Evolutionary conservation across 495 filamentous ascomycete genomes (phyloP).

Genomic region (Aspergillus mulundensis): DNA sequence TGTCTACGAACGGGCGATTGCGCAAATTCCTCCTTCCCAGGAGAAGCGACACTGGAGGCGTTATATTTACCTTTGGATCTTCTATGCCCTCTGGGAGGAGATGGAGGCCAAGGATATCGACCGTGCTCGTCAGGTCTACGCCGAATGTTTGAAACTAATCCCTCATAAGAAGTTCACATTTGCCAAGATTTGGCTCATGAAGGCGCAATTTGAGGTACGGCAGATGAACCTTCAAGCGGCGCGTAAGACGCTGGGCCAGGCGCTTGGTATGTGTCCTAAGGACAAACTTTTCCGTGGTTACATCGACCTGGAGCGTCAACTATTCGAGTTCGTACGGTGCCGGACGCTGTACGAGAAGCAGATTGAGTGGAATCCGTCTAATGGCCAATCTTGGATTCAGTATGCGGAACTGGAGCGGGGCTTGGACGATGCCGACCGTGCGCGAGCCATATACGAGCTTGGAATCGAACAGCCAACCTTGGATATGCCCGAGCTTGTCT

Average conservation of each 20-base stretch:
- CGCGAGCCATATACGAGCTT: conserved; percentile 88
- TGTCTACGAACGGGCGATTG: conserved; percentile 92
- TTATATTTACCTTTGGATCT: conserved; percentile 97
- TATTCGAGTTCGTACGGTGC: conserved; percentile 89
- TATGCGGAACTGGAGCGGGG: conserved; percentile 90
- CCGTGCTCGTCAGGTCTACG: conserved; percentile 85
- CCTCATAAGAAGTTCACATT: conserved; percentile 98
- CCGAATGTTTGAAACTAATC: conserved; percentile 79
- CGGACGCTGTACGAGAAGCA: conserved; percentile 91
- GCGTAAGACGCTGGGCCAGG: conserved; percentile 81
- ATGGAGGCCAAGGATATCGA: conserved; percentile 72
- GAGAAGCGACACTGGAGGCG: conserved; percentile 97
- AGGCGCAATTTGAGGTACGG: conserved; percentile 88
- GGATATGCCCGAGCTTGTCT: conserved; percentile 97
- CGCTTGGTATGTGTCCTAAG: conserved; percentile 93
- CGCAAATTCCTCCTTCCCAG: conserved; percentile 90
- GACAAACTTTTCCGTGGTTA: conserved; percentile 93
- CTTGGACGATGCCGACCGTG: conserved; percentile 81
- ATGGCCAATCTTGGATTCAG: conserved; percentile 90
- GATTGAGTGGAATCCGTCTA: conserved; percentile 82
- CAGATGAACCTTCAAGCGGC: conserved; percentile 76
- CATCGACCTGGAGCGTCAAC: conserved; percentile 81
- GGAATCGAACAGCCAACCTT: conserved; percentile 76
- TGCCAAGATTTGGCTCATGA: conserved; percentile 91
- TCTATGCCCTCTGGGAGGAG: conserved; percentile 95